phyloP scores from a whole-genome alignment of 179 eudicot genomes.

The Sideroxylon spinosum region DNA sequence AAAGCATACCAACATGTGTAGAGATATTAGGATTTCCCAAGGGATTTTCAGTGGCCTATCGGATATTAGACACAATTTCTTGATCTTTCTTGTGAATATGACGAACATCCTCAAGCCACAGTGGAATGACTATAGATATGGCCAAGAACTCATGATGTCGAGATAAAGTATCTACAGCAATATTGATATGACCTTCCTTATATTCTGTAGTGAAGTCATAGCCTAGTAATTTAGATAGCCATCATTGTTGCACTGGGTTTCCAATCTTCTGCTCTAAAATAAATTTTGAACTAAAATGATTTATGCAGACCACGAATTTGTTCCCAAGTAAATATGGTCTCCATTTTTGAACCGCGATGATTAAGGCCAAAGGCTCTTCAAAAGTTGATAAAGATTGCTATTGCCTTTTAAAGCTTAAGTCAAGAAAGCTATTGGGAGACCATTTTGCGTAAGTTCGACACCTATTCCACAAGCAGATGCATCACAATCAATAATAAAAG shows the following conservation, averaged over 20 bases:
- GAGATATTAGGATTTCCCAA: too few species aligned
- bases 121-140: too few species aligned
- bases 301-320: neutral
- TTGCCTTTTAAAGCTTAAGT: neutral
- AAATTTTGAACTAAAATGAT: neutral
- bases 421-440: neutral
- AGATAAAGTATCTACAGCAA: too few species aligned
- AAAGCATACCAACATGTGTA: too few species aligned
- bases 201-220: neutral
- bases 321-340: neutral
- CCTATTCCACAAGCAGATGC: neutral
- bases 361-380: neutral
- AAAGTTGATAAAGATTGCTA: neutral
- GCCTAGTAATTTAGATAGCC: neutral
- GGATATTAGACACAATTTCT: too few species aligned
- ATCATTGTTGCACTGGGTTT: neutral
- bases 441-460: neutral
- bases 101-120: too few species aligned
- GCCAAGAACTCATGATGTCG: too few species aligned
- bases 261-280: neutral
- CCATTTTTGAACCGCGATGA: neutral
- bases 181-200: too few species aligned
- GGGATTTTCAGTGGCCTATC: too few species aligned
- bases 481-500: neutral
- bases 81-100: too few species aligned